Conservation (phyloP, 2,329 filamentous ascomycete species). For the Epichloe uncinata region DNA sequence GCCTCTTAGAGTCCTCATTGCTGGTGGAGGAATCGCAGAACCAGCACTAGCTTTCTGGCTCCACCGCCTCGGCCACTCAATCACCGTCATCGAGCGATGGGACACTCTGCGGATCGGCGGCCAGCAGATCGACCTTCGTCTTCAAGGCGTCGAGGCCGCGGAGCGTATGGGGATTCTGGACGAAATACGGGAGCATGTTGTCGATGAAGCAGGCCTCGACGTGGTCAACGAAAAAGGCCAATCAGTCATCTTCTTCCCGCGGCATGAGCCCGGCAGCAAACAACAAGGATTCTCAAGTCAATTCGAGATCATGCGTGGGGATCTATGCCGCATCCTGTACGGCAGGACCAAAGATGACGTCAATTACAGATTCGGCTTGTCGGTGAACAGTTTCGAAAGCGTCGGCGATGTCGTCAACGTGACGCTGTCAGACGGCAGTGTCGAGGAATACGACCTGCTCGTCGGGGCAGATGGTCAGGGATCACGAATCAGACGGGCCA, state of each 20-base stretch:
- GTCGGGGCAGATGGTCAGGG: slow-evolving; percentile 9
- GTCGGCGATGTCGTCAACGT: slow-evolving; percentile 6
- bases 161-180: slow-evolving; percentile 26
- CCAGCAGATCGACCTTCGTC: slow-evolving; percentile 33
- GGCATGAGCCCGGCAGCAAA: slow-evolving; percentile 1
- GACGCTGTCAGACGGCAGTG: slow-evolving; percentile 7
- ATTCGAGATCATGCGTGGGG: slow-evolving; percentile 41
- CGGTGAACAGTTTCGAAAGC: not conserved
- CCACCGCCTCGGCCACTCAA: slow-evolving; percentile 14
- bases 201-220: slow-evolving; percentile 35
- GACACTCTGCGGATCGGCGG: slow-evolving; percentile 19
- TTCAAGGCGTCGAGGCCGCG: slow-evolving; percentile 26
- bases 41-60: slow-evolving; percentile 20
- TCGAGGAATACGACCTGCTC: slow-evolving; percentile 8
- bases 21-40: slow-evolving; percentile 22
- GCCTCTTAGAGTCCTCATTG: slow-evolving; percentile 13
- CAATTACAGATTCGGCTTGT: slow-evolving; percentile 15
- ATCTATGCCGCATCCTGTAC: slow-evolving; percentile 32
- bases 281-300: slow-evolving; percentile 29
- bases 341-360: slow-evolving; percentile 15
- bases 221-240: slow-evolving; percentile 29
- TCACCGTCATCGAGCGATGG: slow-evolving; percentile 28
- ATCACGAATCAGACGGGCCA: slow-evolving; percentile 7
- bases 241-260: slow-evolving; percentile 23
- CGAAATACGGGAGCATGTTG: slow-evolving; percentile 20